These are phyloP conservation scores for Triticum turgidum DNA, from an alignment of 176 grass and related monocot species.

Conservation along the genomic window DNA sequence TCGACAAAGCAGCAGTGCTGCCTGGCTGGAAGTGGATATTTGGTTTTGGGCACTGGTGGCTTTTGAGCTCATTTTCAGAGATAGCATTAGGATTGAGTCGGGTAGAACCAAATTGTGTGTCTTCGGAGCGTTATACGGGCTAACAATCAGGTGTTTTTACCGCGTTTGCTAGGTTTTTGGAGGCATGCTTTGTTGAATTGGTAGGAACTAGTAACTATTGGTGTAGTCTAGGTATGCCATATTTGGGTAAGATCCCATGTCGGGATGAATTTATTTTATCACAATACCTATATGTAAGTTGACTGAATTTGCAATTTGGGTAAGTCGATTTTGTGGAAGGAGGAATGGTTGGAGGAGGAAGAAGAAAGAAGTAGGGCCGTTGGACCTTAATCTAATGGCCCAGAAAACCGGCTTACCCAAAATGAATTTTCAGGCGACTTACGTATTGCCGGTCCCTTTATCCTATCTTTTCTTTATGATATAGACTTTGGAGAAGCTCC, in stretches of 20 bases:
- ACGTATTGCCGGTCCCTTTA: too few species aligned
- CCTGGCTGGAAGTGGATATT: neutral
- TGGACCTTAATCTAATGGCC: too few species aligned
- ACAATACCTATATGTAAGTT: too few species aligned
- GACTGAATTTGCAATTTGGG: too few species aligned
- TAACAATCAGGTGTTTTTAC: slow-evolving; percentile 6
- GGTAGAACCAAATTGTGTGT: neutral
- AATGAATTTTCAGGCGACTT: too few species aligned
- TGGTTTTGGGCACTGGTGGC: neutral
- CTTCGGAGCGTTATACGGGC: neutral
- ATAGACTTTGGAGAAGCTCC: neutral
- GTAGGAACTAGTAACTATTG: neutral
- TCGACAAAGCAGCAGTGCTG: neutral
- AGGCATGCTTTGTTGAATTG: slow-evolving; percentile 1
- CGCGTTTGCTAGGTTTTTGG: neutral
- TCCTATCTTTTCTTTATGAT: neutral
- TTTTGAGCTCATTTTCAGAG: neutral
- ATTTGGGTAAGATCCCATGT: slow-evolving; percentile 11
- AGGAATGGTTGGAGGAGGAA: too few species aligned
- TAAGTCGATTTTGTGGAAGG: too few species aligned
- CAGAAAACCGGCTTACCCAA: too few species aligned
- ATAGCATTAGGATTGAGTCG: neutral
- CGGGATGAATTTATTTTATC: neutral
- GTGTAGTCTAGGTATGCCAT: neutral
- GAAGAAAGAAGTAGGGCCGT: too few species aligned